Base-by-base conservation (phyloP, 2,329 filamentous ascomycete genomes). In the Parascedosporium putredinis region DNA sequence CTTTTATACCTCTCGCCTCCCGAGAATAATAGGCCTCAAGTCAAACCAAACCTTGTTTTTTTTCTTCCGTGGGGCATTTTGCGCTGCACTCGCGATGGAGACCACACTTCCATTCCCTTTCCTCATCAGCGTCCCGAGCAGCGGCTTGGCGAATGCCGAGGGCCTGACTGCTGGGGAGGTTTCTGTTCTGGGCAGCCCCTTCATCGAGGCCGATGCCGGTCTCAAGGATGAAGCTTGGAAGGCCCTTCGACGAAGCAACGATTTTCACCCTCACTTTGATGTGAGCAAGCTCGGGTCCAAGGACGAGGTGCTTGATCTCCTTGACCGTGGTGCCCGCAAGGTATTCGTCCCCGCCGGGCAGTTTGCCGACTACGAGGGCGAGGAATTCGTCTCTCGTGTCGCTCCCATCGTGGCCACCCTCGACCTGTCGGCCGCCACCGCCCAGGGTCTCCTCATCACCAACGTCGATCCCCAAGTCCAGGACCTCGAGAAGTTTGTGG, bases 251-350 rank as follows among this genome's bases (percentile, higher is more conserved):
- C 68, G 69, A 51, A 70, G 76, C 58, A 72, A 68, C 53, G 71
- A 75, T 29, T 74, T 77, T 55, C 71, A 75, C 56, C 78, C 86
- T 55, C 89, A 86, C 63, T 78, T 95, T 56, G 88, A 95, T 59
- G 88, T 83, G 47, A 84, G 86, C 4, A 68, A 69, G 20, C 73
- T 97, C 34, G 65, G 77, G 27, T 81, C 81, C 9, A 71, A 73
- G 50, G 84, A 89, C 56, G 85, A 94, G 55, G 73, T 97, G 31
- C 69, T 91, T 49, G 78, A 85, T 44, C 75, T 97, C 31, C 79
- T 98, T 50, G 87, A 98, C 64, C 79, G 82, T 55, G 93, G 93
- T 52, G 88, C 89, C 5, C 79, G 82, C 48, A 93, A 84, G 63
- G 84, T 93, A 54, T 93, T 97, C 64, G 86, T 95, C 47, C 76